These are phyloP conservation scores for Alnus glutinosa DNA, from an alignment of 306 rosid species.

Conservation along the genomic window DNA sequence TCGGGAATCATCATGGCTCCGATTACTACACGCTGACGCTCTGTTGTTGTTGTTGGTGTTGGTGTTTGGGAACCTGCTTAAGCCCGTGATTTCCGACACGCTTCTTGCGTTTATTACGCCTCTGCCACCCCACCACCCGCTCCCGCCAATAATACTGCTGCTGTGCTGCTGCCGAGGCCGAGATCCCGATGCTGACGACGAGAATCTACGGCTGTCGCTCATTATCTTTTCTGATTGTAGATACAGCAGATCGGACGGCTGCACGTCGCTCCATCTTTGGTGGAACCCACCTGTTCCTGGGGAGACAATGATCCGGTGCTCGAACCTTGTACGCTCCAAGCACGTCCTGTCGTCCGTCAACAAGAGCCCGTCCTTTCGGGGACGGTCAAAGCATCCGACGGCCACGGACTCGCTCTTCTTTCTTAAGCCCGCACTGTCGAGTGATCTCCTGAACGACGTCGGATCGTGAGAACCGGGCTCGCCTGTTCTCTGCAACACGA, in stretches of 20 bases:
- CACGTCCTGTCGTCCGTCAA: conserved; percentile 32
- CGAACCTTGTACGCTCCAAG: conserved; percentile 43
- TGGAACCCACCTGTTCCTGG: conserved; percentile 27
- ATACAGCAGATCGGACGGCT: conserved; percentile 65
- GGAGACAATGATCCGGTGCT: conserved; percentile 78
- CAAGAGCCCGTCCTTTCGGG: conserved; percentile 68
- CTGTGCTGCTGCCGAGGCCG: background rate
- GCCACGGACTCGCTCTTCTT: conserved; percentile 29
- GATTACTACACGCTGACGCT: background rate
- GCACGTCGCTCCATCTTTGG: conserved; percentile 85
- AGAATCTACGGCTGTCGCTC: conserved; percentile 36
- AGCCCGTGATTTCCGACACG: conserved; percentile 81
- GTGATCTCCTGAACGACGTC: conserved; percentile 60
- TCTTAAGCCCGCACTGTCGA: conserved; percentile 46
- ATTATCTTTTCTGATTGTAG: conserved; percentile 77
- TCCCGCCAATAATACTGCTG: background rate
- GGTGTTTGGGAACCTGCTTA: conserved; percentile 51
- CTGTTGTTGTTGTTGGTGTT: background rate
- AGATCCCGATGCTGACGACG: conserved; percentile 28
- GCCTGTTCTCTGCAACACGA: conserved; percentile 8
- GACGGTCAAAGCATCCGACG: conserved; percentile 49
- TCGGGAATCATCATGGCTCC: background rate
- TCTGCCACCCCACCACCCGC: conserved; percentile 35
- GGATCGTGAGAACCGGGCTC: conserved; percentile 3
- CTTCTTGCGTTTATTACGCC: conserved; percentile 58